Evolutionary conservation across 2,329 filamentous ascomycete genomes (phyloP).

Genomic region (Nemania bipapillata): DNA sequence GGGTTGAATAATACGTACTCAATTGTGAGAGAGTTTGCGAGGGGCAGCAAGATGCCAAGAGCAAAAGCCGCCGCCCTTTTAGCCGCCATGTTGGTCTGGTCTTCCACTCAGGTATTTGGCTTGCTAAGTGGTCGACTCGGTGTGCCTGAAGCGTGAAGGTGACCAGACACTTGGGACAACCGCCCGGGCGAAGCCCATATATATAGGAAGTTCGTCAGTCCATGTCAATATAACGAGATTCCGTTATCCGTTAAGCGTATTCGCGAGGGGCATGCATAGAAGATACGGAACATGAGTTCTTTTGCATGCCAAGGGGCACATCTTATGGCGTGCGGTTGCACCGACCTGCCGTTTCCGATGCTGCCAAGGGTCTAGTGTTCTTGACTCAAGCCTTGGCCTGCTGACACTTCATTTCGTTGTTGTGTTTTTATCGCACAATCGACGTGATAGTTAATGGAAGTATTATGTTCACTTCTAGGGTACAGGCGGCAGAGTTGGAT

Average conservation of each 20-base stretch:
- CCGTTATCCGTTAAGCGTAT: slow-evolving; percentile 5
- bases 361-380: slow-evolving; percentile 30
- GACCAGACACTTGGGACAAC: neutral
- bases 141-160: slow-evolving; percentile 7
- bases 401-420: slow-evolving; percentile 24
- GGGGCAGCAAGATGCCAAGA: slow-evolving; percentile 26
- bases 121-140: neutral
- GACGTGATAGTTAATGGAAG: slow-evolving; percentile 2
- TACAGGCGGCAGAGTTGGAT: neutral
- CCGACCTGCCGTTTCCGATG: slow-evolving; percentile 34
- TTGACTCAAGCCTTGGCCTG: slow-evolving; percentile 27
- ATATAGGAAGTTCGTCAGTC: slow-evolving; percentile 10
- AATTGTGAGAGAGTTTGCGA: slow-evolving; percentile 24
- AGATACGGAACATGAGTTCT: slow-evolving; percentile 15
- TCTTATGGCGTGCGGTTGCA: slow-evolving; percentile 23
- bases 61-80: slow-evolving; percentile 21
- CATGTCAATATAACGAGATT: neutral
- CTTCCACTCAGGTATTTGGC: slow-evolving; percentile 4
- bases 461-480: neutral
- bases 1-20: slow-evolving; percentile 19
- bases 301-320: slow-evolving; percentile 33
- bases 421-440: neutral
- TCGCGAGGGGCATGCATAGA: slow-evolving; percentile 4
- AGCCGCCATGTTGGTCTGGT: slow-evolving; percentile 27
- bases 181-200: neutral